Percentiles rank a stretch among this genome's conserved stretches.
phyloP scores from a whole-genome alignment of 2,329 filamentous ascomycete genomes.

The Fusarium sp. region DNA sequence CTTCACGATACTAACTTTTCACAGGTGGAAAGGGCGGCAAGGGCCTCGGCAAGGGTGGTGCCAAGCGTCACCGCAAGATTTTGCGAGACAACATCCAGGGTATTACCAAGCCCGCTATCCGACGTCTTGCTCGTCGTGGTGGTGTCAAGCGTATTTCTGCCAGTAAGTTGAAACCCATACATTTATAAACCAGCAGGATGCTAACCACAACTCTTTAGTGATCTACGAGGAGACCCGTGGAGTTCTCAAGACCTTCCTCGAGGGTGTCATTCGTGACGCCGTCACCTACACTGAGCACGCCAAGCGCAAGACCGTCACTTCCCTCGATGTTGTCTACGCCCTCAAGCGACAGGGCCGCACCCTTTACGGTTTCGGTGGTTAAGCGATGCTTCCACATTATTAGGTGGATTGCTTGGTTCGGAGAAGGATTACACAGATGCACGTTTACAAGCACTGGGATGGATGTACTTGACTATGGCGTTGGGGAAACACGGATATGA shows the following conservation, averaged over 20 bases:
- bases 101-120: constrained; percentile 98
- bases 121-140: constrained; percentile 98
- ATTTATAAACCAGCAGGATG: not conserved
- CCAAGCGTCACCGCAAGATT: constrained; percentile 99
- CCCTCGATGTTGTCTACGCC: constrained; percentile 76
- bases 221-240: constrained; percentile 85
- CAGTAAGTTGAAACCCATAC: constrained; percentile 68
- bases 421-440: constrained; percentile 35
- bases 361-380: constrained; percentile 92
- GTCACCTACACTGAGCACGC: constrained; percentile 85
- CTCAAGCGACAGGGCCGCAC: constrained; percentile 79
- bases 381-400: constrained; percentile 54
- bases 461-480: constrained; percentile 51
- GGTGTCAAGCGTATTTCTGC: constrained; percentile 99
- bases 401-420: constrained; percentile 31
- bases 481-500: constrained; percentile 52
- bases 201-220: constrained; percentile 58
- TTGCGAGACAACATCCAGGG: constrained; percentile 99
- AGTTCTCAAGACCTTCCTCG: constrained; percentile 83
- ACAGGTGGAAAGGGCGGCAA: constrained; percentile 95
- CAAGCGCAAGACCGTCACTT: constrained; percentile 85
- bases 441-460: constrained; percentile 31
- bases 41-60: constrained; percentile 97
- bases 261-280: constrained; percentile 81
- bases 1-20: constrained; percentile 58